Base-by-base conservation (phyloP, 371 early-diverging fungal species). In the Quaeritorhiza haematococci region DNA sequence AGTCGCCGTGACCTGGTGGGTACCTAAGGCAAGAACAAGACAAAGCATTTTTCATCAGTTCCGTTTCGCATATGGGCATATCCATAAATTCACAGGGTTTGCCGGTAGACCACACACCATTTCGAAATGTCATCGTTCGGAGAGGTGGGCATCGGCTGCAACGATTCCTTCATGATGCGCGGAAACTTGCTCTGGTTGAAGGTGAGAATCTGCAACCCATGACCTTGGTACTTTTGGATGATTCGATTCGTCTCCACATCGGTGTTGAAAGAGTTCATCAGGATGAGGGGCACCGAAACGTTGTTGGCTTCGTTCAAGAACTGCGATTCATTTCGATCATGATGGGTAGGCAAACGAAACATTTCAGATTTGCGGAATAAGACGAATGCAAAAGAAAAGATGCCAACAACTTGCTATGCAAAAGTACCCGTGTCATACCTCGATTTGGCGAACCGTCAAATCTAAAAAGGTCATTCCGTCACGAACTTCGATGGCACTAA, bases 251-350 rank as follows among this genome's bases (percentile, higher is more conserved):
- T 98, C 68, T 93, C 91, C 32, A 88, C 88, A 63, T 94, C 89
- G 0, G 98, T 98, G 69, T 98, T 98, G 80, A 96, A 98, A 34
- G 93, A 93, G 83, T 98, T 98, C 98, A 98, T 98, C 52, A 97
- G 79, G 49, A 98, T 88, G 48, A 97, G 84, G 3, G 98, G 97
- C 35, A 98, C 93, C 48, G 83, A 83, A 60, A 86, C 87, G n/a
- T 51, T 51, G 28, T 51, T 10, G 13, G 15, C 26, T 10, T 27
- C 24, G 47, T 47, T 47, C 15, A 47, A 26, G 47, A 15, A 47
- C 19, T 48, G 41, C 4, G 33, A 33, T 19, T 59, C 5, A 8
- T 67, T 3, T 15, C 19, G 53, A 1, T 52, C n/a, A n/a, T n/a
- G n/a, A n/a, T n/a, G n/a, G n/a, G n/a, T n/a, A n/a, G n/a, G n/a